Evolutionary conservation across 768 basidiomycete genomes (phyloP).

Genomic region (Leccinellum rugosiceps): DNA sequence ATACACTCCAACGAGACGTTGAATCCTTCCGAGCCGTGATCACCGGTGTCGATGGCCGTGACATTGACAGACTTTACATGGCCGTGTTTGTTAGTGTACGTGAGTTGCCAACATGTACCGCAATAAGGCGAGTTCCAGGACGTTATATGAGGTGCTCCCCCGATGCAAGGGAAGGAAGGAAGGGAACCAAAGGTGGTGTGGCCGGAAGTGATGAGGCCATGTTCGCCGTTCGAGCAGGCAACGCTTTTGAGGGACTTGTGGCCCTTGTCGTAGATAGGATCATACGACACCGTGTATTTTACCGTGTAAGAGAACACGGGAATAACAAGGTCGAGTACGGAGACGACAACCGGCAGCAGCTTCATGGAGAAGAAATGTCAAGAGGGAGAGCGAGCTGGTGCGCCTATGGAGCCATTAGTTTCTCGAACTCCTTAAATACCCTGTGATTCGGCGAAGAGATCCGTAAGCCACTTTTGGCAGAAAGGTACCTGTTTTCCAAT

Average conservation of each 20-base stretch:
- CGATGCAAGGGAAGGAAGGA: constrained; percentile 59
- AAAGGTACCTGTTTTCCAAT: neutral
- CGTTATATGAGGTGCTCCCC: constrained; percentile 48
- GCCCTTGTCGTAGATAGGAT: constrained; percentile 48
- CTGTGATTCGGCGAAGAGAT: neutral
- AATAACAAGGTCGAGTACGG: constrained; percentile 7
- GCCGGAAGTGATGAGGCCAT: constrained; percentile 45
- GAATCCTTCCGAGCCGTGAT: constrained; percentile 27
- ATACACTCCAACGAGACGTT: constrained; percentile 34
- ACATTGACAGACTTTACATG: constrained; percentile 40
- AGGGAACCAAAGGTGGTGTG: constrained; percentile 50
- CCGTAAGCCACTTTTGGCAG: neutral
- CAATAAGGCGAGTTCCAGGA: constrained; percentile 53
- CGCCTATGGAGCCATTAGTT: neutral
- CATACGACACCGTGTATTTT: constrained; percentile 36
- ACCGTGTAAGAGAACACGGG: constrained; percentile 1
- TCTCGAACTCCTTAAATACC: neutral
- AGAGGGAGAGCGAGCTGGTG: neutral
- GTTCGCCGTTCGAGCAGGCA: constrained; percentile 49
- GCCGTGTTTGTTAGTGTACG: constrained; percentile 36
- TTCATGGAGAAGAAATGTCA: constrained; percentile 12
- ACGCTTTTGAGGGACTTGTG: constrained; percentile 39
- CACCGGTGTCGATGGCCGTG: constrained; percentile 50
- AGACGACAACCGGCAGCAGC: neutral
- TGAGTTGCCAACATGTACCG: constrained; percentile 59